Base-by-base conservation (phyloP, 2,329 filamentous ascomycete species). In the Fusarium longipes region DNA sequence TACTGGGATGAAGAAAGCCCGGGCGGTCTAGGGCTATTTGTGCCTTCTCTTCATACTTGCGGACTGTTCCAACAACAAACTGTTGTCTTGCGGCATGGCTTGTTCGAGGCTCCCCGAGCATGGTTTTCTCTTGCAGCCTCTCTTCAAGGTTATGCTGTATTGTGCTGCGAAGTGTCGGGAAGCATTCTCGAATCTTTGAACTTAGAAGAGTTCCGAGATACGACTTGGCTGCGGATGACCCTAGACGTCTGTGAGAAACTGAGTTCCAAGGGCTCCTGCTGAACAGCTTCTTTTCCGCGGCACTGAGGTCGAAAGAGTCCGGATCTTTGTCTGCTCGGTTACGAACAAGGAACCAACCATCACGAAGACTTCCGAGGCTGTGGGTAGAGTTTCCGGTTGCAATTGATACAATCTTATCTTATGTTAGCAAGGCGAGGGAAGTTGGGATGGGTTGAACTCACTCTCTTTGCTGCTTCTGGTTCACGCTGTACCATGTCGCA, bases 271-370 rank as follows among this genome's bases (percentile, higher is more conserved):
- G 75, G 1, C 48, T 14, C 8, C 48, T 62, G 14, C 50, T 43
- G n/a, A 80, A 78, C 1, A 78, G 69, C 1, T 63, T 56, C 17
- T 49, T 56, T 49, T 80, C 78, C 2, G 70, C 73, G 9, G 60
- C 36, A 9, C 57, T 66, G 5, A 76, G 67, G 18, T 78, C 67
- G 43, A 76, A 60, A 5, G 52, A 73, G 2, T 65, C 60, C 0
- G 68, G 54, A 2, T 75, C 70, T 2, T 61, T 60, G 3, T 67
- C 59, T 11, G 76, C 74, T n/a, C 63, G 59, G 33, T 80, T 80
- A 20, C 76, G 74, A 12, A 80, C 78, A 3, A 78, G 71, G 27
- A 79, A 80, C 77, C 78, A 80, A 8, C 74, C 73, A 6, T 74
- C 60, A 8, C 53, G 49, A 10, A 63, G 43, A 22, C 50, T 39